These are phyloP conservation scores for Lodderomyces elongisporus DNA, from an alignment of 1,139 yeast species.

Conservation along the genomic window DNA sequence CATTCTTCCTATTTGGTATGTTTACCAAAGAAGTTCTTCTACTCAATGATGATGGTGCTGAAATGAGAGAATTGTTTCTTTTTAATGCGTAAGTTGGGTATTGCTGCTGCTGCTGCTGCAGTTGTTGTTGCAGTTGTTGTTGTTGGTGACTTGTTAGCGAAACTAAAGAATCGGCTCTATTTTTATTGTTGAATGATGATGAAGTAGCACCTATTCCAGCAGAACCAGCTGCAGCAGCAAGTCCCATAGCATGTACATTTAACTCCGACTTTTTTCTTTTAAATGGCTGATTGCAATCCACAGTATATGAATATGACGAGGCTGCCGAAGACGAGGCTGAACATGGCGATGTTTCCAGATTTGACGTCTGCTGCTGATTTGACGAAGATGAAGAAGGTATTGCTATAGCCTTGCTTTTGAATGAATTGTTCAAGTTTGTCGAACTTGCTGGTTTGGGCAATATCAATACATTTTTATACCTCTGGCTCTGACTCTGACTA, in stretches of 20 bases:
- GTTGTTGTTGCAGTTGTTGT: slow-evolving; percentile 11
- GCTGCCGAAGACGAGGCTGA: slow-evolving; percentile 8
- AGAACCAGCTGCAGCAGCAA: slow-evolving; percentile 10
- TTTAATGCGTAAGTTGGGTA: slow-evolving; percentile 14
- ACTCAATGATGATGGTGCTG: slow-evolving; percentile 18
- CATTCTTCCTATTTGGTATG: slow-evolving; percentile 9
- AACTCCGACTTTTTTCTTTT: slow-evolving; percentile 42
- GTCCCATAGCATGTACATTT: slow-evolving; percentile 12
- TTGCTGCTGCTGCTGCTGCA: slow-evolving; percentile 12
- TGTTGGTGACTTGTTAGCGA: slow-evolving; percentile 3
- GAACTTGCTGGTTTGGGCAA: slow-evolving; percentile 34
- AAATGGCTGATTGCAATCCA: slow-evolving; percentile 28
- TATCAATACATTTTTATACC: slow-evolving; percentile 39
- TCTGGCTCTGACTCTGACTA: too few relatives aligned
- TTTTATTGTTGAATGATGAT: slow-evolving; percentile 9
- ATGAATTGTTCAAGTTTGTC: slow-evolving; percentile 8
- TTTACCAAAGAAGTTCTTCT: slow-evolving; percentile 16
- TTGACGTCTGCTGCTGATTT: slow-evolving; percentile 6
- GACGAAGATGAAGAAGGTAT: slow-evolving; percentile 8
- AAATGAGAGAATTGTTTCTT: slow-evolving; percentile 11
- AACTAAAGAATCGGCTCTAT: slow-evolving; percentile 11
- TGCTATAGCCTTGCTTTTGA: slow-evolving; percentile 11
- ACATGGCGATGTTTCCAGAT: slow-evolving; percentile 12
- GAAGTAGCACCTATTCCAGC: neutral
- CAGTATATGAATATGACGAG: slow-evolving; percentile 10